These are phyloP conservation scores for Colletotrichum agaves DNA, from an alignment of 2,329 filamentous ascomycete species.

Conservation along the genomic window DNA sequence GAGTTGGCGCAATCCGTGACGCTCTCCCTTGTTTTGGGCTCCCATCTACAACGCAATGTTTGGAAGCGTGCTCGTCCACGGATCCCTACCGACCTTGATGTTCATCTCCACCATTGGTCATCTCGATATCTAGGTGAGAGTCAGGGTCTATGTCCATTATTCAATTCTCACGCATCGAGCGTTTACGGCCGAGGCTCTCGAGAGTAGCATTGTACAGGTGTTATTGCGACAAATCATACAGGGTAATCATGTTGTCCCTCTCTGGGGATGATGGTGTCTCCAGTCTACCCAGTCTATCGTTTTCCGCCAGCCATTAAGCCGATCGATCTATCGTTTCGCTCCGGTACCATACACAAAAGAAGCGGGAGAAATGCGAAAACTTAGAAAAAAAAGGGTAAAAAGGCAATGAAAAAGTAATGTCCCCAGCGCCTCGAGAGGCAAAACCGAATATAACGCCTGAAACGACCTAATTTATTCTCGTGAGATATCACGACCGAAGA, in stretches of 20 bases:
- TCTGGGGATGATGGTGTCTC: slow-evolving; percentile 21
- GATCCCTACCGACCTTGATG: too few relatives aligned
- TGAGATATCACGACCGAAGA: slow-evolving; percentile 95
- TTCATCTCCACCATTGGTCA: too few relatives aligned
- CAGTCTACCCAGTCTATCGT: slow-evolving; percentile 36
- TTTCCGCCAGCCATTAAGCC: slow-evolving; percentile 36
- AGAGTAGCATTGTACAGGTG: slow-evolving; percentile 36
- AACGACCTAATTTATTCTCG: slow-evolving; percentile 68
- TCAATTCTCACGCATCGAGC: slow-evolving; percentile 26
- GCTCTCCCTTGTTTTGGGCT: too few relatives aligned
- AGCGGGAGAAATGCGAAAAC: slow-evolving; percentile 4
- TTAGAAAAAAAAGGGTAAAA: slow-evolving; percentile 26
- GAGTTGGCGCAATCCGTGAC: too few relatives aligned
- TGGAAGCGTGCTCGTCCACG: too few relatives aligned
- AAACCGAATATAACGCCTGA: slow-evolving; percentile 26
- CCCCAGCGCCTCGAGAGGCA: slow-evolving; percentile 22
- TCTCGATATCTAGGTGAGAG: too few relatives aligned
- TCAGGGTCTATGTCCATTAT: slow-evolving; percentile 12
- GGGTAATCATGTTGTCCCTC: slow-evolving; percentile 28
- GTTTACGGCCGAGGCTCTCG: slow-evolving; percentile 4
- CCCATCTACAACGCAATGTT: too few relatives aligned
- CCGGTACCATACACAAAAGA: slow-evolving; percentile 31
- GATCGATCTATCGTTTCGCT: slow-evolving; percentile 38
- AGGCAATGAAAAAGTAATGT: neutral
- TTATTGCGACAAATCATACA: slow-evolving; percentile 35